Evolutionary conservation across 805 yeast genomes (phyloP).

Genomic region (Wickerhamia fluorescens): DNA sequence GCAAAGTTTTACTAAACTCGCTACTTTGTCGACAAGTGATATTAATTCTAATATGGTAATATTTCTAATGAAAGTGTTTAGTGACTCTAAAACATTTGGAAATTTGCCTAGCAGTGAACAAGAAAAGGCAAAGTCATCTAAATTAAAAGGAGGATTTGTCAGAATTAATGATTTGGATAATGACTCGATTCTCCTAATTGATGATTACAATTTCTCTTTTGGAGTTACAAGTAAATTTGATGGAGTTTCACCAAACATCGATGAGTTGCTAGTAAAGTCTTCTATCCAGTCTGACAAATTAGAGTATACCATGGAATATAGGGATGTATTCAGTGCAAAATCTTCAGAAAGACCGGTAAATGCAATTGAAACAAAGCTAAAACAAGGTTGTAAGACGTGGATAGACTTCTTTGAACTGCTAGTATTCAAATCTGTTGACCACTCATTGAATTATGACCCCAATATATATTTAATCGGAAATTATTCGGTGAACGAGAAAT

Average conservation of each 20-base stretch:
- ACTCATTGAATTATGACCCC: conserved; percentile 30
- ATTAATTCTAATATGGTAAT: conserved; percentile 36
- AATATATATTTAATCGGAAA: conserved; percentile 15
- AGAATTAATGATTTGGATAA: conserved; percentile 18
- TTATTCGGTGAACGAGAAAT: conserved; percentile 18
- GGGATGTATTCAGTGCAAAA: conserved; percentile 2
- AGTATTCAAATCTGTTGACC: conserved; percentile 14
- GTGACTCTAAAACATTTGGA: conserved; percentile 27
- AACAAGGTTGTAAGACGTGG: conserved; percentile 18
- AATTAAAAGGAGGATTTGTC: conserved; percentile 7
- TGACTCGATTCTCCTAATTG: conserved; percentile 30
- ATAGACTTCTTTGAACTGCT: conserved; percentile 22
- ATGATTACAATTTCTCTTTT: conserved; percentile 42
- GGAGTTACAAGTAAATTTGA: conserved; percentile 49
- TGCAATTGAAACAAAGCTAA: conserved; percentile 1
- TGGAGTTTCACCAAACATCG: conserved; percentile 19
- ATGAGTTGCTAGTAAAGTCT: conserved; percentile 26
- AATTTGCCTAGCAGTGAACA: conserved; percentile 2
- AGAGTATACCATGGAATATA: background rate
- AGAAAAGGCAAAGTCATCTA: conserved; percentile 15
- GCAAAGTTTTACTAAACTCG: conserved; percentile 28
- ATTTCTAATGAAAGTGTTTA: conserved; percentile 29
- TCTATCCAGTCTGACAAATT: background rate
- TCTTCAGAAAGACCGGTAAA: background rate
- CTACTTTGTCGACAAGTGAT: conserved; percentile 27